Evolutionary conservation across 257 asterid genomes (phyloP).

Genomic region (Nicotiana obtusifolia): DNA sequence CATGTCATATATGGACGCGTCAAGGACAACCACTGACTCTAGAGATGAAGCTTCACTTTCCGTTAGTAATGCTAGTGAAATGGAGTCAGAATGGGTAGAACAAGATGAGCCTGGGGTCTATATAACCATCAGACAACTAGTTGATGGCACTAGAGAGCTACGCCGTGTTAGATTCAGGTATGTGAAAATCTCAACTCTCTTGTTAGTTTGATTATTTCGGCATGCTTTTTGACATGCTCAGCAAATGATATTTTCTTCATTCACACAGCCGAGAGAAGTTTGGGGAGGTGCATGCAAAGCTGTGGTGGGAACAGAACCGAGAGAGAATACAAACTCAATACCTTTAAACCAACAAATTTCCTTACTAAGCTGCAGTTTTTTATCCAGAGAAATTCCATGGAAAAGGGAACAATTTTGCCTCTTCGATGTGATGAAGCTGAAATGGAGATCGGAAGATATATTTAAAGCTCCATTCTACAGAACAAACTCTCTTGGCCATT

Average conservation of each 20-base stretch:
- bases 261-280: conserved; percentile 70
- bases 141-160: conserved; percentile 86
- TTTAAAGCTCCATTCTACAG: not conserved
- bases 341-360: conserved; percentile 28
- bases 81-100: conserved; percentile 91
- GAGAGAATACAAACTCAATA: conserved; percentile 89
- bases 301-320: conserved; percentile 96
- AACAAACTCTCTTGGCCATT: not conserved
- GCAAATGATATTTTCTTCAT: not conserved
- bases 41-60: conserved; percentile 85
- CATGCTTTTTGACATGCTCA: not conserved
- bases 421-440: conserved; percentile 3
- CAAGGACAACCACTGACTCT: conserved; percentile 77
- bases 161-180: conserved; percentile 98
- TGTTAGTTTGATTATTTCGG: not conserved
- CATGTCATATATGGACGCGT: conserved; percentile 60
- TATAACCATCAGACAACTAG: conserved; percentile 83
- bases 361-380: not conserved
- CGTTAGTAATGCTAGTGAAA: conserved; percentile 89
- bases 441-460: not conserved
- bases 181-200: not conserved
- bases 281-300: conserved; percentile 85
- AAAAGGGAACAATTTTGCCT: conserved; percentile 4
- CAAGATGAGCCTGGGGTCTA: conserved; percentile 93
- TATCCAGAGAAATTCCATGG: not conserved